These are phyloP conservation scores for Larix sibirica DNA, from an alignment of 83 land plant genomes.

Conservation along the genomic window DNA sequence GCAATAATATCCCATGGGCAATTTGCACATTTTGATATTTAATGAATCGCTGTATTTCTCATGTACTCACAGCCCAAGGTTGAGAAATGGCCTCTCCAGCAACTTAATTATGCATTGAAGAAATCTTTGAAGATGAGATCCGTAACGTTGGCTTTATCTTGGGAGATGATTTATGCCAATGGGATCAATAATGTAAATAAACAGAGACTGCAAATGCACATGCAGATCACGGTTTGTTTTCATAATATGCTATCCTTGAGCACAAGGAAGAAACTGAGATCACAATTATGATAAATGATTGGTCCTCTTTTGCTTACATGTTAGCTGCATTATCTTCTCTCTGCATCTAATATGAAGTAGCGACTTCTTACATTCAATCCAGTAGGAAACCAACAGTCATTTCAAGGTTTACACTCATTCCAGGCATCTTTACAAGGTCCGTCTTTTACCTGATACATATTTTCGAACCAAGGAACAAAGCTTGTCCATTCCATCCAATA, in stretches of 20 bases:
- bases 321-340: not conserved
- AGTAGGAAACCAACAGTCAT: not conserved
- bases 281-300: not conserved
- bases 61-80: too few relatives aligned
- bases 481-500: conserved; percentile 92
- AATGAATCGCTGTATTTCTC: too few relatives aligned
- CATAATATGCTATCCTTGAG: not conserved
- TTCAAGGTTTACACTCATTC: not conserved
- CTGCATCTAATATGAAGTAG: not conserved
- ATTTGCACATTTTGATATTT: too few relatives aligned
- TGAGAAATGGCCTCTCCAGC: too few relatives aligned
- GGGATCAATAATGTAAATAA: not conserved
- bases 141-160: not conserved
- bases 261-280: not conserved
- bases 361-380: not conserved
- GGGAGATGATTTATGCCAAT: too few relatives aligned
- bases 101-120: too few relatives aligned
- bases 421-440: not conserved
- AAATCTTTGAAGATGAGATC: not conserved
- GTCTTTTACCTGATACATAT: conserved; percentile 80
- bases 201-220: not conserved
- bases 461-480: conserved; percentile 88
- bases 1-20: too few relatives aligned
- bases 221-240: not conserved
- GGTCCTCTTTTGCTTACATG: not conserved